Conservation (phyloP, 805 yeast genomes). For the Starmerella geochares region DNA sequence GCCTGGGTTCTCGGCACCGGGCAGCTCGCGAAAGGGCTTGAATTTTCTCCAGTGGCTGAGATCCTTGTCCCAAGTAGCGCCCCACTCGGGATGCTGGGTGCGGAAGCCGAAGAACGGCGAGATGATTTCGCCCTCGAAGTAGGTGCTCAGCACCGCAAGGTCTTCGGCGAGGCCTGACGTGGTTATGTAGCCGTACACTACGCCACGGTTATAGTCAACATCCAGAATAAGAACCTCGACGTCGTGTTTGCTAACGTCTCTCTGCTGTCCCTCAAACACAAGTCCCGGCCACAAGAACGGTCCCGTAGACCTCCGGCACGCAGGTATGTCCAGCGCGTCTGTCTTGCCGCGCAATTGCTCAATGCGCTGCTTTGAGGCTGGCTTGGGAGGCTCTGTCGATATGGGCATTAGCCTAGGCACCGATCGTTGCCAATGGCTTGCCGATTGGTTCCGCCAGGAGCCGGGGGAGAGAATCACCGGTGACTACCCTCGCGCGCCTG, state of each 20-base stretch:
- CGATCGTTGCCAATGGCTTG: not conserved
- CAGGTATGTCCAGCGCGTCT: not conserved
- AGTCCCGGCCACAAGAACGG: conserved; percentile 9
- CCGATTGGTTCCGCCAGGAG: not conserved
- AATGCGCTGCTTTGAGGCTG: not conserved
- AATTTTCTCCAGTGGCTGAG: conserved; percentile 1
- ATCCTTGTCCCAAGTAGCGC: conserved; percentile 3
- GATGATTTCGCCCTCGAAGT: conserved; percentile 8
- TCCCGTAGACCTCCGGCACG: not conserved
- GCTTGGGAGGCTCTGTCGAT: not conserved
- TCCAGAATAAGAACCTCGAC: conserved; percentile 5
- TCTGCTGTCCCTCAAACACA: conserved; percentile 7
- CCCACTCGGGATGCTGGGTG: conserved; percentile 6
- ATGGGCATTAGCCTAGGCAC: not conserved
- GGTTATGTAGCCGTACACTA: conserved; percentile 4
- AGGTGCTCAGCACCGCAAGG: conserved; percentile 7
- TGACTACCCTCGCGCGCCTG: no score
- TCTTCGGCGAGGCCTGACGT: conserved; percentile 4
- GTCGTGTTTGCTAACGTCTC: not conserved
- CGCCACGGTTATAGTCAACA: conserved; percentile 6
- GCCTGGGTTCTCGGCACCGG: not conserved
- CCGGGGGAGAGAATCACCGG: no score
- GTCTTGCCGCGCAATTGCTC: not conserved
- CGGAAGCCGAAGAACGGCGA: conserved; percentile 7
- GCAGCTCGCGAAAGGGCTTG: not conserved